Evolutionary conservation across 441 rosid genomes (phyloP).

Genomic region (Adansonia rubrostipa): DNA sequence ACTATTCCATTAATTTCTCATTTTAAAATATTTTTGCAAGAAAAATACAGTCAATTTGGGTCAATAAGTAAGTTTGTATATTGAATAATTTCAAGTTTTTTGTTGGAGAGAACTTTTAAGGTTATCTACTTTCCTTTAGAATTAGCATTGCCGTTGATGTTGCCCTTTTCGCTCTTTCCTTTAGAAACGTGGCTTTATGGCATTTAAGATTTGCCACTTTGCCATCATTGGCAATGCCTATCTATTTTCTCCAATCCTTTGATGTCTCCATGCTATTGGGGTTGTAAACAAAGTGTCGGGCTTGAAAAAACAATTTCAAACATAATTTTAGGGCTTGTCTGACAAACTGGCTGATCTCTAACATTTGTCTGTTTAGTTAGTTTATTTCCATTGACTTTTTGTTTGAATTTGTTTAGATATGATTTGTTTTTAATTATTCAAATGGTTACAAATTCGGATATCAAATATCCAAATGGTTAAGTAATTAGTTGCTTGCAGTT

Average conservation of each 20-base stretch:
- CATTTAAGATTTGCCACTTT: background rate
- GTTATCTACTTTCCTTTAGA: background rate
- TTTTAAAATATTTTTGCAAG: background rate
- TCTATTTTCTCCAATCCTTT: background rate
- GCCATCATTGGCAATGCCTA: background rate
- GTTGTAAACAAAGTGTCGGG: too few relatives aligned
- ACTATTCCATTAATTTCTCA: background rate
- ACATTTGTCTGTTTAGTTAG: too few relatives aligned
- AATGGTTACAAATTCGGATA: background rate
- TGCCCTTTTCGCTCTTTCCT: background rate
- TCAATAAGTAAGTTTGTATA: background rate
- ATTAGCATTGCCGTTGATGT: background rate
- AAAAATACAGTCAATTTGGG: background rate
- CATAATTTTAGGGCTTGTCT: too few relatives aligned
- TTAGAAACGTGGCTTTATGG: background rate
- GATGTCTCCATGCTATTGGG: background rate
- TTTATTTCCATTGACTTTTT: too few relatives aligned
- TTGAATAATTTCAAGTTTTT: background rate
- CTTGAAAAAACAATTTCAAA: too few relatives aligned
- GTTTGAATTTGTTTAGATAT: too few relatives aligned
- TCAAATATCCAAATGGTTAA: background rate
- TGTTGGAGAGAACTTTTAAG: background rate
- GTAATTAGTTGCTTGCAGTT: background rate
- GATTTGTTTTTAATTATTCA: too few relatives aligned
- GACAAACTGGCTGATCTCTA: too few relatives aligned